A percentile compares a stretch with the other conserved stretches of the same genome.
These are phyloP conservation scores for Hypoxylon sp. DNA, from an alignment of 2,329 filamentous ascomycete species.

Conservation along the genomic window DNA sequence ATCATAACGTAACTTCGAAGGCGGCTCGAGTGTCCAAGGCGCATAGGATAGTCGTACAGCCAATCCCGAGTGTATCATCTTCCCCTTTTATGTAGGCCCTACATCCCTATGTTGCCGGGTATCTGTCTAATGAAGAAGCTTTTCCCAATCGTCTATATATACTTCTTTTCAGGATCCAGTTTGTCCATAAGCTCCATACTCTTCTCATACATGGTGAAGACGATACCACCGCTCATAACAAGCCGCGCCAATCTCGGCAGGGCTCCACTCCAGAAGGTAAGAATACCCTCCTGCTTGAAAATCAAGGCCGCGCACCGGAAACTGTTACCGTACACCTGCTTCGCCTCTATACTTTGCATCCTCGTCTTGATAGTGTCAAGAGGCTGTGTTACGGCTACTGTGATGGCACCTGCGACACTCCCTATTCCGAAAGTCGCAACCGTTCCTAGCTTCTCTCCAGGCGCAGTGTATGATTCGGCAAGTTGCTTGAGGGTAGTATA, in stretches of 20 bases:
- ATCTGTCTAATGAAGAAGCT: constrained; percentile 43
- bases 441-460: constrained; percentile 93
- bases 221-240: constrained; percentile 93
- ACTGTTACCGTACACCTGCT: constrained; percentile 85
- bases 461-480: constrained; percentile 91
- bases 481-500: constrained; percentile 94
- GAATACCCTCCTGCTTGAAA: constrained; percentile 87
- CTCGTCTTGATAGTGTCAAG: constrained; percentile 96
- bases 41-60: neutral
- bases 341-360: constrained; percentile 96
- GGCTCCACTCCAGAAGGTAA: constrained; percentile 96
- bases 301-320: constrained; percentile 86
- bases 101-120: constrained; percentile 37
- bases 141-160: constrained; percentile 70
- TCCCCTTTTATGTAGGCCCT: neutral
- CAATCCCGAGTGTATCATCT: neutral
- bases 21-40: constrained; percentile 9
- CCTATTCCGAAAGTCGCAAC: constrained; percentile 92
- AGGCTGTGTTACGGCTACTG: constrained; percentile 82
- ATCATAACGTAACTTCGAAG: neutral
- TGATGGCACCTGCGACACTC: constrained; percentile 89
- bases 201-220: constrained; percentile 99
- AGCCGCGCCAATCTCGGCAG: constrained; percentile 86
- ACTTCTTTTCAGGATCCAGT: constrained; percentile 86
- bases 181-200: constrained; percentile 88